Conservation (phyloP, 31 red algal genomes). For the Endocladia muricata region DNA sequence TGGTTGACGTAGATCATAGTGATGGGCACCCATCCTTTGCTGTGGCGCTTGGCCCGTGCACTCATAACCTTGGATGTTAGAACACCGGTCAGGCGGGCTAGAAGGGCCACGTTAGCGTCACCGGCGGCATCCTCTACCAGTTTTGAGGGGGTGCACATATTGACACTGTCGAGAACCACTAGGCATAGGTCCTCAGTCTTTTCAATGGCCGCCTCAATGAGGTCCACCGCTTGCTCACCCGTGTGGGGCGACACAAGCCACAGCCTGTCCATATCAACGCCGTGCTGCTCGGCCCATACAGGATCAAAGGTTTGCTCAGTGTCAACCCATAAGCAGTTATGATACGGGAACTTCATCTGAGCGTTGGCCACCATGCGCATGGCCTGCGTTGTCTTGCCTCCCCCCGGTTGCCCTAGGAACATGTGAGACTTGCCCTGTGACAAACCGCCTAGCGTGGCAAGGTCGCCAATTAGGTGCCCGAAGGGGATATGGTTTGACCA, state of each 20-base stretch:
- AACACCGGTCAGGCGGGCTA: too few species aligned
- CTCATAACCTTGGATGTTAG: too few species aligned
- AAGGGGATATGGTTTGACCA: not conserved
- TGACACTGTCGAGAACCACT: not conserved
- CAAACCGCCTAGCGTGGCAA: not conserved
- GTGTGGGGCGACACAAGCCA: not conserved
- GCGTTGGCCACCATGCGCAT: not conserved
- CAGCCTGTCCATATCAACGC: conserved; percentile 11
- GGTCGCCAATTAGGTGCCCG: not conserved
- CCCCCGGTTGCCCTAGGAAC: not conserved
- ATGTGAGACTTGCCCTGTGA: not conserved
- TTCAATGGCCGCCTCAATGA: not conserved
- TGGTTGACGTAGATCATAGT: too few species aligned
- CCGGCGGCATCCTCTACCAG: too few species aligned
- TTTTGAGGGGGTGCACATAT: not conserved
- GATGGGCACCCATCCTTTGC: too few species aligned
- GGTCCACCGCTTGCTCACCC: not conserved
- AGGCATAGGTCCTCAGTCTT: not conserved
- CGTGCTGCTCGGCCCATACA: conserved; percentile 1
- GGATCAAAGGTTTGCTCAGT: conserved; percentile 5
- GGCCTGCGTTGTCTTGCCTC: not conserved
- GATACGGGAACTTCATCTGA: not conserved
- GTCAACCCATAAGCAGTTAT: not conserved
- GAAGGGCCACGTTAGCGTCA: too few species aligned
- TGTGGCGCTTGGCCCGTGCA: too few species aligned